phyloP scores from a whole-genome alignment of 2,329 filamentous ascomycete genomes.

The Drechslerella coelobrocha region DNA sequence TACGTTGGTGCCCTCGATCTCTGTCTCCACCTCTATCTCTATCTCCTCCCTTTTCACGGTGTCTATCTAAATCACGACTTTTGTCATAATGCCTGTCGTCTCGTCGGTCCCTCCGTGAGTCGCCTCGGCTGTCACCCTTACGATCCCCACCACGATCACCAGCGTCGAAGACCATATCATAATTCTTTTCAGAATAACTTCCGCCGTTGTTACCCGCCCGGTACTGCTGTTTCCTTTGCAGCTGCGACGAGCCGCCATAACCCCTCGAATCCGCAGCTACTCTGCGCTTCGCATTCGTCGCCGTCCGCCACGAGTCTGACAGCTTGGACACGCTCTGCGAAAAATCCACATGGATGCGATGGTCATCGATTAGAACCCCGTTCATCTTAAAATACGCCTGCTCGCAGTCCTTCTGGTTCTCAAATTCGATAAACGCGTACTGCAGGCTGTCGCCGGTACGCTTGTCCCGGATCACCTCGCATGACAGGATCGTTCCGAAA shows the following conservation, averaged over 20 bases:
- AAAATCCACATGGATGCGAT: constrained; percentile 97
- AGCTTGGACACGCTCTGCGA: constrained; percentile 90
- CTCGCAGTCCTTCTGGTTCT: constrained; percentile 90
- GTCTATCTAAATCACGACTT: constrained; percentile 57
- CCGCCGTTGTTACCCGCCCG: constrained; percentile 67
- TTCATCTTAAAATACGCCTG: constrained; percentile 99
- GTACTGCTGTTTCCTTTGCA: constrained; percentile 93
- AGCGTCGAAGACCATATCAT: constrained; percentile 82
- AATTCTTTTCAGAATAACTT: constrained; percentile 60
- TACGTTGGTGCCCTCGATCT: constrained; percentile 48
- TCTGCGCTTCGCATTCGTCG: constrained; percentile 80
- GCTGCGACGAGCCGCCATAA: constrained; percentile 84
- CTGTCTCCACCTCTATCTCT: constrained; percentile 58
- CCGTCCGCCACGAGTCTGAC: constrained; percentile 85
- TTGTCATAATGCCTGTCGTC: constrained; percentile 58
- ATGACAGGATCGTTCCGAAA: constrained; percentile 92
- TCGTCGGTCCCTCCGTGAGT: constrained; percentile 53
- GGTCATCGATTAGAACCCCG: constrained; percentile 92
- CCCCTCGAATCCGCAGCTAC: constrained; percentile 69
- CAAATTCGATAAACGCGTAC: constrained; percentile 97
- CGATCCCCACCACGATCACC: constrained; percentile 68
- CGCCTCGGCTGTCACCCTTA: constrained; percentile 56
- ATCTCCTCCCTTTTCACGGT: constrained; percentile 56
- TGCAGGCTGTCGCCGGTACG: constrained; percentile 94
- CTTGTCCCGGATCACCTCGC: constrained; percentile 92